Evolutionary conservation across 2,329 filamentous ascomycete species (phyloP), one percentile per base, ranked within the genome.

Genomic region (Dactylonectria estremocensis): DNA sequence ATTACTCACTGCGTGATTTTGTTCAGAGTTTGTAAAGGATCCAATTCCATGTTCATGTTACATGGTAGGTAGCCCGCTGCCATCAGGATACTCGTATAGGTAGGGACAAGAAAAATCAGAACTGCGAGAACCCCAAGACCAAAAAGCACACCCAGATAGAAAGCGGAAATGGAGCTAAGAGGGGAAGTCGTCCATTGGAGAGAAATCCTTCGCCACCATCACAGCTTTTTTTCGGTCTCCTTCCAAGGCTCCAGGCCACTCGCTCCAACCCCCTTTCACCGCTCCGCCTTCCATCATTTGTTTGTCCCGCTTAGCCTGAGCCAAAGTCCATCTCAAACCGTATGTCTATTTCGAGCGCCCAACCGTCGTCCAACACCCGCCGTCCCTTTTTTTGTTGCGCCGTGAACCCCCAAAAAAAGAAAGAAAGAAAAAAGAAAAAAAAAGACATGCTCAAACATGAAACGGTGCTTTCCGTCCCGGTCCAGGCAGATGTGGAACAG

Each of bases 281-380:
- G 49, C 28, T 22, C 37, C 61, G 60, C 55, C 48, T 68, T 67
- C 62, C 58, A 66, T 68, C 65, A 28, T 58, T 64, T 57, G 20
- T 67, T 63, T 64, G 66, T 68, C 58, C 54, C 54, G 24, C 43
- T 50, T 71, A 68, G 72, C 72, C 66, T 61, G 72, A 71, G 46
- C 46, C 53, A 61, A 56, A 43, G 31, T 46, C 43, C 50, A 52
- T 66, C 50, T 61, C 57, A 66, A 66, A 68, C 70, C 72, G 69
- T 70, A 66, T n/a, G 69, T 74, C 72, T 74, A 74, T 74, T 64
- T 66, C 67, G 52, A 73, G 69, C 65, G 69, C 70, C 72, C 59
- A 55, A 63, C 66, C 53, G 20, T 66, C 70, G 24, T 61, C 69
- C 72, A 66, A 58, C 61, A 37, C 61, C 72, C 48, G 61, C 50